Percentiles rank a stretch among this genome's conserved stretches.
Evolutionary conservation across 208 protist genomes (phyloP).

Genomic region (Crithidia sp.): DNA sequence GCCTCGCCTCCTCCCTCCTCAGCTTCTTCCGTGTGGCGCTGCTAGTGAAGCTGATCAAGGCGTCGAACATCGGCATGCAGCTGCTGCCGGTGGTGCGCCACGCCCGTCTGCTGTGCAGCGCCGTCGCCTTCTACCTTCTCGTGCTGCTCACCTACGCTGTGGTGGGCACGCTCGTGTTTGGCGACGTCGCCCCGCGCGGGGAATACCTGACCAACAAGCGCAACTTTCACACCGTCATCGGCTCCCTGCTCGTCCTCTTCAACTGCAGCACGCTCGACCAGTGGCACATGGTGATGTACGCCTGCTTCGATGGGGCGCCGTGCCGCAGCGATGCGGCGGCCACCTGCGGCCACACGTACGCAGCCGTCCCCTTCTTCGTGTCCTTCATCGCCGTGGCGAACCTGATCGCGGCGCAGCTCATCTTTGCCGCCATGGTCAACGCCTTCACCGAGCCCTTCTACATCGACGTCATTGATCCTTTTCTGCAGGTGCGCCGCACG

Average conservation of each 20-base stretch:
- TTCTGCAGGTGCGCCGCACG: slow-evolving; percentile 29
- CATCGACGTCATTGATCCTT: slow-evolving; percentile 31
- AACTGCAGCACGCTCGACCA: slow-evolving; percentile 54
- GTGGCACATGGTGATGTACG: slow-evolving; percentile 50
- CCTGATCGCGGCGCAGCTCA: slow-evolving; percentile 29
- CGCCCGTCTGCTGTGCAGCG: slow-evolving; percentile 30
- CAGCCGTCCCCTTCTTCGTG: slow-evolving; percentile 46
- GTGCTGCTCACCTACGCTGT: slow-evolving; percentile 58
- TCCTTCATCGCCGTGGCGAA: slow-evolving; percentile 30
- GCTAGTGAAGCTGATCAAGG: slow-evolving; percentile 46
- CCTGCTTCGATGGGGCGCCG: slow-evolving; percentile 23
- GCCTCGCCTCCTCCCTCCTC: slow-evolving; percentile 23
- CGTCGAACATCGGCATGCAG: slow-evolving; percentile 27
- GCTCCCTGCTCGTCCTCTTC: slow-evolving; percentile 60
- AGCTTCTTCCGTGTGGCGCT: slow-evolving; percentile 42
- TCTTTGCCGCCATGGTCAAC: slow-evolving; percentile 31
- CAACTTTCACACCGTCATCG: slow-evolving; percentile 65
- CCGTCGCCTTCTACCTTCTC: slow-evolving; percentile 33
- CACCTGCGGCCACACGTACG: slow-evolving; percentile 27
- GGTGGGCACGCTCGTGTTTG: slow-evolving; percentile 56
- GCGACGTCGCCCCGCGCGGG: slow-evolving; percentile 33
- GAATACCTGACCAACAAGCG: slow-evolving; percentile 45
- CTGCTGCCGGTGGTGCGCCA: slow-evolving; percentile 31
- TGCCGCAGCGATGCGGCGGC: slow-evolving; percentile 15
- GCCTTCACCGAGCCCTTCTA: slow-evolving; percentile 27